These are phyloP conservation scores for Termitomyces sp. DNA, from an alignment of 768 basidiomycete species.

Conservation along the genomic window DNA sequence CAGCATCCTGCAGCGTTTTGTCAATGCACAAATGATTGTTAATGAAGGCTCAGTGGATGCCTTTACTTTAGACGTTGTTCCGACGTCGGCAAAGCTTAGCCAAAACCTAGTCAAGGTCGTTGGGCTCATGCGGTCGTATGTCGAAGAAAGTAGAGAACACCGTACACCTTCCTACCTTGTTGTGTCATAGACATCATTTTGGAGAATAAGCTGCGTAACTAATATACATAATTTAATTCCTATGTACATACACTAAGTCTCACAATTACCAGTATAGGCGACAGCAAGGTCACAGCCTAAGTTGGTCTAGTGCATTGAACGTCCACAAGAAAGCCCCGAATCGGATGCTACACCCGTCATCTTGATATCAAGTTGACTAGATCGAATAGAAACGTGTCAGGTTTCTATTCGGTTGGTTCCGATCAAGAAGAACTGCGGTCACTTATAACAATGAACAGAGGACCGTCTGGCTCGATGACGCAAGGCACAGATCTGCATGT, in stretches of 20 bases:
- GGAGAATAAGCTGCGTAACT: not conserved
- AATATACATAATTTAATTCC: not conserved
- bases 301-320: not conserved
- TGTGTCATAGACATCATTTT: not conserved
- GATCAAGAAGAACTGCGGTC: not conserved
- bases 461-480: not conserved
- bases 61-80: constrained; percentile 62
- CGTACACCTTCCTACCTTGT: not conserved
- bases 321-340: not conserved
- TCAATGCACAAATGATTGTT: constrained; percentile 37
- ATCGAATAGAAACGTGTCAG: not conserved
- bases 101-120: constrained; percentile 76
- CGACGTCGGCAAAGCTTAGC: constrained; percentile 80
- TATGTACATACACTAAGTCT: not conserved
- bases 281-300: not conserved
- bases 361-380: not conserved
- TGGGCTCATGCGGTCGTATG: constrained; percentile 58
- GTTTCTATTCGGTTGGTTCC: not conserved
- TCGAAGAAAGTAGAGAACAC: constrained; percentile 33
- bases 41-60: constrained; percentile 11
- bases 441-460: not conserved
- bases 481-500: not conserved
- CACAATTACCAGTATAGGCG: not conserved
- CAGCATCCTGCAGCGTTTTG: constrained; percentile 48
- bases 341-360: not conserved